Percentiles rank a stretch among this genome's conserved stretches.
Conservation (phyloP, 2,329 filamentous ascomycete genomes). For the Diaporthe ilicicola region DNA sequence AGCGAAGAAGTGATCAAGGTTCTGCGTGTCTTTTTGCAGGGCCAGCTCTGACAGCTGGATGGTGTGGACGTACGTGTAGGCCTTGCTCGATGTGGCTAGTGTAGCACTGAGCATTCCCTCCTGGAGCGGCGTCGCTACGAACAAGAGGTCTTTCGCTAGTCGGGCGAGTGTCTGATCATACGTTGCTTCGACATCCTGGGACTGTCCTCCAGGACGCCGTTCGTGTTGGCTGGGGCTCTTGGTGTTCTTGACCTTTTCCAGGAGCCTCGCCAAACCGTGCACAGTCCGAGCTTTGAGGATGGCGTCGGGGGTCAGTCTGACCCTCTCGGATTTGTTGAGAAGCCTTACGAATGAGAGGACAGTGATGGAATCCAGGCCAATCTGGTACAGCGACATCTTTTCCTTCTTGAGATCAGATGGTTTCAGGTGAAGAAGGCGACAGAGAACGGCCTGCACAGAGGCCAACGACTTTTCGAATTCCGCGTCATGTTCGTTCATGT, state of each 20-base stretch:
- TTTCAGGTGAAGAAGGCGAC: constrained; percentile 30
- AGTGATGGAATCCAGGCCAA: constrained; percentile 38
- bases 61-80: constrained; percentile 38
- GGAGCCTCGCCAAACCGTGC: constrained; percentile 35
- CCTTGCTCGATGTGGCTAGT: constrained; percentile 34
- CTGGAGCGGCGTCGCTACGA: constrained; percentile 39
- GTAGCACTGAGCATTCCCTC: constrained; percentile 40
- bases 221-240: constrained; percentile 1
- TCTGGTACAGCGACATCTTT: constrained; percentile 34
- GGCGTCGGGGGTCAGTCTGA: constrained; percentile 35
- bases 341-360: constrained; percentile 36
- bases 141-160: constrained; percentile 36
- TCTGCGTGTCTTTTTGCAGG: constrained; percentile 30
- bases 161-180: constrained; percentile 33
- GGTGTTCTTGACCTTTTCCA: constrained; percentile 23
- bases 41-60: constrained; percentile 36
- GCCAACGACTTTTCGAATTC: constrained; percentile 27
- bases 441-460: constrained; percentile 3
- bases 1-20: constrained; percentile 32
- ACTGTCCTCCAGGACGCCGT: background rate
- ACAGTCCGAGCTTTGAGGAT: constrained; percentile 37
- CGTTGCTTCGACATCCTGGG: background rate
- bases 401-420: constrained; percentile 28
- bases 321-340: constrained; percentile 27
- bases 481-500: background rate